These are phyloP conservation scores for Suillus spraguei DNA, from an alignment of 768 basidiomycete species.

Conservation along the genomic window DNA sequence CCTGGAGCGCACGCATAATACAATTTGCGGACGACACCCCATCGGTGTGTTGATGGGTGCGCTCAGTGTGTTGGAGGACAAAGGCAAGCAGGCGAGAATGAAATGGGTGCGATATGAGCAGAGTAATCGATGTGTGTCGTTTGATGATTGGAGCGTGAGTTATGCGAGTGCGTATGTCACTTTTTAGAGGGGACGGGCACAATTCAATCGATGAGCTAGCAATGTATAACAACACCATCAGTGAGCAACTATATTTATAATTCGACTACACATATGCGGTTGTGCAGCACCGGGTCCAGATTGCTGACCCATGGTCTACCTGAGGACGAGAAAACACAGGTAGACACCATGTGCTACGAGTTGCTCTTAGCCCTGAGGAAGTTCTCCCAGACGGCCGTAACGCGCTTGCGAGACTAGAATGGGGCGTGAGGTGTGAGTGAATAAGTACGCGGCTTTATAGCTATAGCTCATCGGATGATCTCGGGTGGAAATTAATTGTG, in stretches of 20 bases:
- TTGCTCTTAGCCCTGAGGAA: constrained; percentile 30
- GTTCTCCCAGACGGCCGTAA: constrained; percentile 25
- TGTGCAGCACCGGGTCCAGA: constrained; percentile 3
- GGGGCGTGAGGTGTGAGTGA: constrained; percentile 11
- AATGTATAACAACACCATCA: background rate
- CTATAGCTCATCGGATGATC: constrained; percentile 1
- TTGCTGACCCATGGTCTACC: constrained; percentile 2
- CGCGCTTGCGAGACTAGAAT: constrained; percentile 27
- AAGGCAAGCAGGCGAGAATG: constrained; percentile 39
- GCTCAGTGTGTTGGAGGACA: constrained; percentile 56
- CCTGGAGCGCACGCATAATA: constrained; percentile 79
- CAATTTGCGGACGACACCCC: constrained; percentile 96
- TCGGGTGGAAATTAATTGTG: constrained; percentile 1
- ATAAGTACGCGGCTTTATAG: background rate
- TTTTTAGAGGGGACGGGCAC: constrained; percentile 31
- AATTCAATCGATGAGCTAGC: background rate
- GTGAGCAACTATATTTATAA: background rate
- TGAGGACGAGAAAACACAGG: background rate
- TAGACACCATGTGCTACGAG: constrained; percentile 2
- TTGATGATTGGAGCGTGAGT: constrained; percentile 89
- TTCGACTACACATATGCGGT: background rate
- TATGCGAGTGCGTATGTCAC: constrained; percentile 90
- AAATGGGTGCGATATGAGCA: constrained; percentile 95
- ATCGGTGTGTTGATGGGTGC: constrained; percentile 91
- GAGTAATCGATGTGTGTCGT: constrained; percentile 70